These are phyloP conservation scores for Trametes meyenii DNA, from an alignment of 768 basidiomycete genomes.

Conservation along the genomic window DNA sequence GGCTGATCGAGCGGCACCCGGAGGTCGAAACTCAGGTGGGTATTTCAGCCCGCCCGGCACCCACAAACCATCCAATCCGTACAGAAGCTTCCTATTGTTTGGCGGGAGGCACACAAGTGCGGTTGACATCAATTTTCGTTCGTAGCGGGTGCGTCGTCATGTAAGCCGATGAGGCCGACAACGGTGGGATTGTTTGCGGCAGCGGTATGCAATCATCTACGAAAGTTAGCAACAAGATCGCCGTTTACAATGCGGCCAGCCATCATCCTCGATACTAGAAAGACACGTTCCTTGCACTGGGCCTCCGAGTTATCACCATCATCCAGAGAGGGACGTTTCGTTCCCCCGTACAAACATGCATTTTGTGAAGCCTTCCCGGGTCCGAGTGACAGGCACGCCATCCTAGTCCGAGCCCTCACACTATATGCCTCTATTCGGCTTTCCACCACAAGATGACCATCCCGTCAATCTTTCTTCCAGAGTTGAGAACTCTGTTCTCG, in stretches of 20 bases:
- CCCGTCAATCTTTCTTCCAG: conserved; percentile 29
- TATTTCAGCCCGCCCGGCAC: neutral
- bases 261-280: neutral
- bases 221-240: neutral
- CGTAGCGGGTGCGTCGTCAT: conserved; percentile 4
- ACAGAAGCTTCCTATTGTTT: conserved; percentile 13
- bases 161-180: conserved; percentile 4
- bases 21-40: neutral
- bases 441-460: conserved; percentile 32
- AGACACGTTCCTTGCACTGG: too few relatives aligned
- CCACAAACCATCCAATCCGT: neutral
- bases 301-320: neutral
- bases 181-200: conserved; percentile 5
- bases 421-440: neutral
- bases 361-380: neutral
- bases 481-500: conserved; percentile 42
- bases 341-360: neutral
- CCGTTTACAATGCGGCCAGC: neutral
- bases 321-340: neutral
- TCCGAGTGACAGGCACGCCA: neutral
- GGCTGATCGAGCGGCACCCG: neutral
- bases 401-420: neutral
- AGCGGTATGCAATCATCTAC: neutral
- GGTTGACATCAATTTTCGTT: neutral
- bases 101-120: neutral